Base-by-base conservation (phyloP, 257 asterid genomes). In the Primulina eburnea region DNA sequence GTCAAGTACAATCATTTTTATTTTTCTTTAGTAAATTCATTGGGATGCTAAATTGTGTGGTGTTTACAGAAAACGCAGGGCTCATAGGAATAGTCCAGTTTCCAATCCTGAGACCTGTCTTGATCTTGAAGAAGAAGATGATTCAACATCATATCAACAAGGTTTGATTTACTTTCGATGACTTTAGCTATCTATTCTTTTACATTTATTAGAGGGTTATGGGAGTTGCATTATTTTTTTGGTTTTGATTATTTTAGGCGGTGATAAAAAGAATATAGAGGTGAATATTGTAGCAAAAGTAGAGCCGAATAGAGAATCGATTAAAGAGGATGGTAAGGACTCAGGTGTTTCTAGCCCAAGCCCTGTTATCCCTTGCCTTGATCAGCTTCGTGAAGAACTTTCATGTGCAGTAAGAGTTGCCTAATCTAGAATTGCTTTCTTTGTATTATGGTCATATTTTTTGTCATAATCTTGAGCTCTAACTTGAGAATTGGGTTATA, bases 341-440 rank as follows among this genome's bases (percentile, higher is more conserved):
- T 67, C 78, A 20, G 68, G 57, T 68, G 83, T 28, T 76, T 71
- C 90, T 37, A 66, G 79, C 60, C 64, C 89, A 2, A 69, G 73
- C 61, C 65, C 90, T 34, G 76, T 78, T 34, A 79, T 93, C 72
- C 92, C 94, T 0, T 90, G 96, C 84, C 82, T 93, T 55, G 97
- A 93, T 75, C 68, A 81, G 58, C 97, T 93, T 33, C 89, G 97
- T 7, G 99, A 93, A 81, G 99, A 93, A 78, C 99, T 93, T 75
- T 93, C 97, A 32, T 93, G 99, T 65, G 96, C 99, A 24, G 99
- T 93, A 83, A 82, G 89, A 63, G 9, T 32, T 24, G 12, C 18
- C 74, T 30, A 5, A 26, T 14, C 30, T 18, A 43, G 43, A 47
- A 56, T 76, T 18, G 20, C 21, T 34, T 64, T 43, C 18, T 33